phyloP scores from a whole-genome alignment of 352 stramenopile genomes.

The Pythium insidiosum region DNA sequence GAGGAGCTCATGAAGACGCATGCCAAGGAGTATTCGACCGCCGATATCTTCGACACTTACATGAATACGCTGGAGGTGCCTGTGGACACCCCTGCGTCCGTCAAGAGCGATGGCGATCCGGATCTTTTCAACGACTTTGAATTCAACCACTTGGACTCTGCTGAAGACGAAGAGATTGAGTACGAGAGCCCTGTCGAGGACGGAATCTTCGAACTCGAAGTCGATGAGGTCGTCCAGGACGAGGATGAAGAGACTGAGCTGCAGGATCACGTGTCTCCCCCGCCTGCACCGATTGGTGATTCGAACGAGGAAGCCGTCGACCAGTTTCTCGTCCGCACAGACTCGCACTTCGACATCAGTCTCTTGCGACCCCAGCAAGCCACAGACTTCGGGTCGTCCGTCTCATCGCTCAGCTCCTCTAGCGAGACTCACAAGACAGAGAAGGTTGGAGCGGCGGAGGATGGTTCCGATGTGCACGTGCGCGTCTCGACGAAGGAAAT shows the following conservation, averaged over 20 bases:
- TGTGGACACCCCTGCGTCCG: slow-evolving; percentile 73
- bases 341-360: slow-evolving; percentile 71
- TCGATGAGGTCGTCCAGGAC: slow-evolving; percentile 12
- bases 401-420: slow-evolving; percentile 51
- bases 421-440: slow-evolving; percentile 6
- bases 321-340: slow-evolving; percentile 22
- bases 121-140: slow-evolving; percentile 79
- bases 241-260: slow-evolving; percentile 11
- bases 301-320: slow-evolving; percentile 12
- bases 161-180: slow-evolving; percentile 28
- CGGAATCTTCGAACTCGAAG: slow-evolving; percentile 18
- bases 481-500: too few relatives aligned
- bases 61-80: slow-evolving; percentile 83
- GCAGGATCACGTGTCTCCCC: slow-evolving; percentile 5
- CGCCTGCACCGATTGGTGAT: not conserved
- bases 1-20: slow-evolving; percentile 73
- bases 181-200: slow-evolving; percentile 32
- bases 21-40: slow-evolving; percentile 70
- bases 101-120: slow-evolving; percentile 57
- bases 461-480: too few relatives aligned
- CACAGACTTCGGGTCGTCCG: slow-evolving; percentile 54
- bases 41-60: slow-evolving; percentile 83
- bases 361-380: slow-evolving; percentile 56
- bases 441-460: too few relatives aligned
- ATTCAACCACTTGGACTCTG: slow-evolving; percentile 82